A percentile compares a stretch with the other conserved stretches of the same genome.
Conservation (phyloP, 352 stramenopile species). For the Phytopythium helicoides region DNA sequence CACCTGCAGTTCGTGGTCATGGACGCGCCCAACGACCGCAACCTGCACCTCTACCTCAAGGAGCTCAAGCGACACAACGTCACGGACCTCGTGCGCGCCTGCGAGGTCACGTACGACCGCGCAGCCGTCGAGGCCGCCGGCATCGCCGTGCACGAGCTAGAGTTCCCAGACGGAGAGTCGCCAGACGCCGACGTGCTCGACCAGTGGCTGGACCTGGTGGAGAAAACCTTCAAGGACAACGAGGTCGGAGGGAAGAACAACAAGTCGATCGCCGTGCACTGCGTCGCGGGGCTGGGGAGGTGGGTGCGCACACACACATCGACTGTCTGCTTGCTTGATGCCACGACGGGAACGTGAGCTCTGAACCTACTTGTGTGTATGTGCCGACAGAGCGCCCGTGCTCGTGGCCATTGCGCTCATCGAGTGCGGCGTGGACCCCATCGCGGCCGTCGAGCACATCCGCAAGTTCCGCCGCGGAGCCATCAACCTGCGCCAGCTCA, state of each 20-base stretch:
- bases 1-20: conserved; percentile 97
- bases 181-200: conserved; percentile 93
- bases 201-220: conserved; percentile 94
- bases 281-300: conserved; percentile 95
- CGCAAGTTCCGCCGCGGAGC: conserved; percentile 92
- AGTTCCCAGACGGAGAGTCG: conserved; percentile 95
- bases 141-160: conserved; percentile 94
- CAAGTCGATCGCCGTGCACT: conserved; percentile 96
- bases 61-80: conserved; percentile 97
- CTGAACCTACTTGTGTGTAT: conserved; percentile 5
- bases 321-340: background rate
- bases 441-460: conserved; percentile 97
- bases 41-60: conserved; percentile 97
- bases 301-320: conserved; percentile 20
- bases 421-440: conserved; percentile 94
- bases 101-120: conserved; percentile 93
- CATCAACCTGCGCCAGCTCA: conserved; percentile 98
- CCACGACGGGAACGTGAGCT: conserved; percentile 1
- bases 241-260: conserved; percentile 54
- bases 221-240: conserved; percentile 92
- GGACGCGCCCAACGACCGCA: conserved; percentile 95
- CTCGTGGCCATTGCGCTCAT: conserved; percentile 98
- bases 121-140: conserved; percentile 91
- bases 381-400: conserved; percentile 84
- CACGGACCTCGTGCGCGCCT: conserved; percentile 94